A percentile compares a stretch with the other conserved stretches of the same genome.
These are phyloP conservation scores for Mrakia blollopis DNA, from an alignment of 768 basidiomycete genomes.

Conservation along the genomic window DNA sequence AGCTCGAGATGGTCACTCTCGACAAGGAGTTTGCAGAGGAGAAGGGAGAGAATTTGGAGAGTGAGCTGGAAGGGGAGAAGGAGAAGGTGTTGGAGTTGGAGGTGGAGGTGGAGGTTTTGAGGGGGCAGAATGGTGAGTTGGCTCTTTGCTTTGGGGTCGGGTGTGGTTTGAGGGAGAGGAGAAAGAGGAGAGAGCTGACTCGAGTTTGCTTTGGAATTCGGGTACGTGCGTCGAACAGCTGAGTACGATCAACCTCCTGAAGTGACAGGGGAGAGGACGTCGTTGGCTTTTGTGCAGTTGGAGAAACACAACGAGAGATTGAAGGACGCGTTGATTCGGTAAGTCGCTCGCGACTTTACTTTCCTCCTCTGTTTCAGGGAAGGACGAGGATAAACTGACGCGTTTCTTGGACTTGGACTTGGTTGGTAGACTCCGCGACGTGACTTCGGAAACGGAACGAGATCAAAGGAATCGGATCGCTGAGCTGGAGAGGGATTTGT, in stretches of 20 bases:
- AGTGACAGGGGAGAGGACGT: slow-evolving; percentile 50
- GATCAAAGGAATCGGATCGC: slow-evolving; percentile 72
- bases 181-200: slow-evolving; percentile 20
- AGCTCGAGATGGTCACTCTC: slow-evolving; percentile 88
- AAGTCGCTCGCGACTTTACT: no score
- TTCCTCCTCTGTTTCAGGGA: background rate
- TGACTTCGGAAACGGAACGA: slow-evolving; percentile 78
- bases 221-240: slow-evolving; percentile 30
- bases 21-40: slow-evolving; percentile 98
- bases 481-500: slow-evolving; percentile 86
- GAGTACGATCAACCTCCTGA: slow-evolving; percentile 43
- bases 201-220: background rate
- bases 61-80: slow-evolving; percentile 69
- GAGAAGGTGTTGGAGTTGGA: slow-evolving; percentile 74
- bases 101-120: slow-evolving; percentile 75
- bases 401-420: background rate
- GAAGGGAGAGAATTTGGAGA: slow-evolving; percentile 70
- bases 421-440: slow-evolving; percentile 66
- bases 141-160: background rate
- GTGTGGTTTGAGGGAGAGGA: background rate
- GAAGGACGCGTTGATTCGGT: slow-evolving; percentile 72
- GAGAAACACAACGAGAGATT: slow-evolving; percentile 95
- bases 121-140: slow-evolving; percentile 51
- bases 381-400: background rate
- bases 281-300: slow-evolving; percentile 61